Conservation (phyloP, 805 yeast species). For the Nakazawaea wyomingensis region DNA sequence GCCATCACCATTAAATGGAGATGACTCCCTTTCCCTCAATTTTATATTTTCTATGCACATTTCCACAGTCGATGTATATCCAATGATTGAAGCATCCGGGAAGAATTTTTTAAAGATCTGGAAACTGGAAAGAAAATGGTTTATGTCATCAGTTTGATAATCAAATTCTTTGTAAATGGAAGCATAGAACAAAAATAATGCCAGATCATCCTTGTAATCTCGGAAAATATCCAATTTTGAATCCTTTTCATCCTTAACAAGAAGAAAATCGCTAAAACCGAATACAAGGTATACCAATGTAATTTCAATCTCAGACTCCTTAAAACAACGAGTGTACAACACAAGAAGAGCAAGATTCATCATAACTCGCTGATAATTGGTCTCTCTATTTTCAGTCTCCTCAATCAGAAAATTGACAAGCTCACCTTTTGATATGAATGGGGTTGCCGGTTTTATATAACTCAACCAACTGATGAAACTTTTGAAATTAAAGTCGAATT, state of each 20-base stretch:
- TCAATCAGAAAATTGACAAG: not conserved
- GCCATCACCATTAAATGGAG: not conserved
- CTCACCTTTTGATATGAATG: not conserved
- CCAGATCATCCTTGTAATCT: not conserved
- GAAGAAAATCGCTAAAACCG: not conserved
- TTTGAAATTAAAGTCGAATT: constrained; percentile 1
- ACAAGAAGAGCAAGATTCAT: constrained; percentile 1
- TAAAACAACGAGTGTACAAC: not conserved
- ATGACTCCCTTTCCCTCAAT: not conserved
- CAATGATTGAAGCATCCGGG: not conserved
- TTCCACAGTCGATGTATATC: not conserved
- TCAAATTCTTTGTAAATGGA: not conserved
- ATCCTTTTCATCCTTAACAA: not conserved
- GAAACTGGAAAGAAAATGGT: not conserved
- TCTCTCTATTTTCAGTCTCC: not conserved
- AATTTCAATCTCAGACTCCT: constrained; percentile 1
- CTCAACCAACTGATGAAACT: not conserved
- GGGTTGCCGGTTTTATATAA: not conserved
- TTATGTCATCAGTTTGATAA: not conserved
- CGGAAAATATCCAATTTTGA: not conserved
- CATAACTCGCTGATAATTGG: not conserved
- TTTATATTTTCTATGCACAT: not conserved
- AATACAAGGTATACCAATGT: not conserved
- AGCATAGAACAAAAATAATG: not conserved
- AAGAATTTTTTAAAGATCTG: not conserved